phyloP scores from a whole-genome alignment of 495 filamentous ascomycete species.

The Penicillium mononematosum region DNA sequence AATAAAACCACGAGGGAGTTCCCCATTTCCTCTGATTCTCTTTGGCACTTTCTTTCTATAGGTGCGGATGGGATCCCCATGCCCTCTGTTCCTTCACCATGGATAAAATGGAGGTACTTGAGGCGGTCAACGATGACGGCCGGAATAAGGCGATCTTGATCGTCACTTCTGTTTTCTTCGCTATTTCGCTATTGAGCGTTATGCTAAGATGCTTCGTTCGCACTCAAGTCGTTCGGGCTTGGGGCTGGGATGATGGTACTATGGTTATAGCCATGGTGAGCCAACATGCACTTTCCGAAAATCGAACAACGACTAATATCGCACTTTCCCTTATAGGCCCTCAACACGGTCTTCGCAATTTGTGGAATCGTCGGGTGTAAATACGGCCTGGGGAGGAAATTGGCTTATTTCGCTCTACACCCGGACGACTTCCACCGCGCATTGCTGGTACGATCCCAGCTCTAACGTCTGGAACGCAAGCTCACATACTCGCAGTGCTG shows the following conservation, averaged over 20 bases:
- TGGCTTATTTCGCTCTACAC: constrained; percentile 22
- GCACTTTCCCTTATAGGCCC: constrained; percentile 7
- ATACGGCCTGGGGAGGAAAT: constrained; percentile 32
- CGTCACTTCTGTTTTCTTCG: constrained; percentile 34
- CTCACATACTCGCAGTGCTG: constrained; percentile 24
- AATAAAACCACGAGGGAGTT: constrained; percentile 20
- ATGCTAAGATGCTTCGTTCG: constrained; percentile 34
- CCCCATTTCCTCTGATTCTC: background rate
- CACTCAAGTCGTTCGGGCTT: constrained; percentile 27
- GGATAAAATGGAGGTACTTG: constrained; percentile 10
- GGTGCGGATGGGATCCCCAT: constrained; percentile 16
- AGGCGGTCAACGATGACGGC: constrained; percentile 20
- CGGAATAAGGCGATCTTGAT: constrained; percentile 29
- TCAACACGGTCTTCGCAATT: constrained; percentile 30
- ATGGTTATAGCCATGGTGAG: constrained; percentile 37
- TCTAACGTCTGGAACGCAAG: background rate
- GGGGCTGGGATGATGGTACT: constrained; percentile 35
- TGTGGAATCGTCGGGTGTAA: constrained; percentile 32
- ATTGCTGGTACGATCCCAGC: constrained; percentile 28
- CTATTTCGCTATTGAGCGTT: constrained; percentile 28
- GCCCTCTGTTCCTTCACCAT: constrained; percentile 10
- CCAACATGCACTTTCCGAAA: background rate
- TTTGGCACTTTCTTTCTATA: background rate
- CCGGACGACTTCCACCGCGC: constrained; percentile 25
- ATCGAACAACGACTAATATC: background rate